Conservation (phyloP, 2,329 filamentous ascomycete species). For the Aureobasidium zeae region DNA sequence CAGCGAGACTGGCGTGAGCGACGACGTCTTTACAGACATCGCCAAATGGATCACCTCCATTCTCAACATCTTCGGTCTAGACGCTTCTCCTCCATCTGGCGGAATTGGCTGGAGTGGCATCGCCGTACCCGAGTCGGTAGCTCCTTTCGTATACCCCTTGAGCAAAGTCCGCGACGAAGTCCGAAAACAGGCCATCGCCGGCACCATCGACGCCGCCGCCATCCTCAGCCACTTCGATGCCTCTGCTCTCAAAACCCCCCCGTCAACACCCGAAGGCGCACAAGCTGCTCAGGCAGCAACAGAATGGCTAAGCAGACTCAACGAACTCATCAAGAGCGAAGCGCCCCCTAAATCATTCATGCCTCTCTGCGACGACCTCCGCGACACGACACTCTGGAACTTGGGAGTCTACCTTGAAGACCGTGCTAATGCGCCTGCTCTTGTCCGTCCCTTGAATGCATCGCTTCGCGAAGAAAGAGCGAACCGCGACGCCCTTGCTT, state of each 20-base stretch:
- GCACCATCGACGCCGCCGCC: slow-evolving; percentile 33
- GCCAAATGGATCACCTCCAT: slow-evolving; percentile 77
- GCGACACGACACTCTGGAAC: slow-evolving; percentile 71
- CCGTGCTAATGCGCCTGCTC: slow-evolving; percentile 55
- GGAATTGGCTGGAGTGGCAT: slow-evolving; percentile 57
- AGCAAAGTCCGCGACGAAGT: slow-evolving; percentile 49
- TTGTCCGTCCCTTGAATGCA: slow-evolving; percentile 58
- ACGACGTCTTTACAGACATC: slow-evolving; percentile 42
- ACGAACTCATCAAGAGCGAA: slow-evolving; percentile 40
- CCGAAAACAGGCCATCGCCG: slow-evolving; percentile 46
- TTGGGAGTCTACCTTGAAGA: slow-evolving; percentile 85
- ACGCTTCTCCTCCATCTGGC: slow-evolving; percentile 42
- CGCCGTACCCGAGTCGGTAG: slow-evolving; percentile 50
- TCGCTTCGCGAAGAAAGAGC: slow-evolving; percentile 42
- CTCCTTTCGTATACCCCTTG: slow-evolving; percentile 52
- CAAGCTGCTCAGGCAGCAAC: slow-evolving; percentile 42
- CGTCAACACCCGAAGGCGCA: slow-evolving; percentile 15
- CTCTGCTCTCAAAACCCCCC: slow-evolving; percentile 18
- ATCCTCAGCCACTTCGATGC: slow-evolving; percentile 22
- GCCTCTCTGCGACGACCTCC: slow-evolving; percentile 66
- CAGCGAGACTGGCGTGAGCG: slow-evolving; percentile 39
- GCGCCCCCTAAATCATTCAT: slow-evolving; percentile 63
- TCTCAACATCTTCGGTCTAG: slow-evolving; percentile 74
- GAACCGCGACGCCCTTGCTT: slow-evolving; percentile 46
- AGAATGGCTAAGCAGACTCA: slow-evolving; percentile 53